Evolutionary conservation across 2,329 filamentous ascomycete genomes (phyloP).

Genomic region (Hymenotorrendiella dingleyae): DNA sequence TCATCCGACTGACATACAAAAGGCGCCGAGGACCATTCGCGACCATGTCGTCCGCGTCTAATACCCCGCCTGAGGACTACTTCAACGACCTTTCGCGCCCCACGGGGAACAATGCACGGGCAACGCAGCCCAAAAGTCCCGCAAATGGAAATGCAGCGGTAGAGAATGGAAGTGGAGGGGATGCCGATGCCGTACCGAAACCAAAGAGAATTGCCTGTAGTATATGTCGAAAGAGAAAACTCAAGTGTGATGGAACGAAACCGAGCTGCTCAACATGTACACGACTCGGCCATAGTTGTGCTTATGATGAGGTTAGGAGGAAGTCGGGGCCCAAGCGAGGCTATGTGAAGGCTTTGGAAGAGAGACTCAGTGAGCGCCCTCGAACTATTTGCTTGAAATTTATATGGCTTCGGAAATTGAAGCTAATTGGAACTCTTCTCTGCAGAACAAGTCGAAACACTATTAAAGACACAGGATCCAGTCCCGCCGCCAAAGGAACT

Average conservation of each 20-base stretch:
- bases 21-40: no score
- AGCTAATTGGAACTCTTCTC: constrained; percentile 15
- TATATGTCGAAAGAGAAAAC: constrained; percentile 85
- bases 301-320: constrained; percentile 64
- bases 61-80: constrained; percentile 39
- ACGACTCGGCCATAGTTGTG: constrained; percentile 57
- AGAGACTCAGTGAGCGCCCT: constrained; percentile 73
- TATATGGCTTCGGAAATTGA: constrained; percentile 33
- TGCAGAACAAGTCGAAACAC: constrained; percentile 84
- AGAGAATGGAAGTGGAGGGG: constrained; percentile 38
- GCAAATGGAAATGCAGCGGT: constrained; percentile 25
- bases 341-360: constrained; percentile 71
- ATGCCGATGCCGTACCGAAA: constrained; percentile 58
- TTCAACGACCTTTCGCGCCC: constrained; percentile 51
- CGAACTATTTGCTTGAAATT: constrained; percentile 21
- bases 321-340: constrained; percentile 68
- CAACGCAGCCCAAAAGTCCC: constrained; percentile 28
- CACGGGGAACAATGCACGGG: constrained; percentile 25
- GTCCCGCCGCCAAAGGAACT: constrained; percentile 16
- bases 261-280: constrained; percentile 64
- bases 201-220: constrained; percentile 95
- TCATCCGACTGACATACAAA: no score
- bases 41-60: constrained; percentile 29
- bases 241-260: constrained; percentile 62
- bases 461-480: constrained; percentile 74